These are phyloP conservation scores for Arthroderma sp. DNA, from an alignment of 2,329 filamentous ascomycete genomes.

Conservation along the genomic window DNA sequence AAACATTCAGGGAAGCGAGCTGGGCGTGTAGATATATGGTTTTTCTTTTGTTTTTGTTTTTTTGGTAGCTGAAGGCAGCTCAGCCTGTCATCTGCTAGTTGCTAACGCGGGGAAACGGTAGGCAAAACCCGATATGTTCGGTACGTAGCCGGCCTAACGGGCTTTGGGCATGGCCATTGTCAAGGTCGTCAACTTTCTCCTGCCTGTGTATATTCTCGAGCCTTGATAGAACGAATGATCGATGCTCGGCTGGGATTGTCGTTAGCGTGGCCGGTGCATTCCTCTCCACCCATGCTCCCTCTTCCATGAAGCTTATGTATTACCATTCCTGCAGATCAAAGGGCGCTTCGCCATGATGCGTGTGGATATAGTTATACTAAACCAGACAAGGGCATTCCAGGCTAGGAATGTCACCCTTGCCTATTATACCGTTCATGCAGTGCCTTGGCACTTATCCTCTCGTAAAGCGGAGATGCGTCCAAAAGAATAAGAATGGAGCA, in stretches of 20 bases:
- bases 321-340: constrained; percentile 3
- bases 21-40: too few relatives aligned
- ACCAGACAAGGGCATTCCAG: constrained; percentile 1
- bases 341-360: constrained; percentile 1
- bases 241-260: constrained; percentile 3
- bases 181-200: too few relatives aligned
- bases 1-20: too few relatives aligned
- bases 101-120: too few relatives aligned
- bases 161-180: too few relatives aligned
- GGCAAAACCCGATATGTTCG: too few relatives aligned
- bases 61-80: too few relatives aligned
- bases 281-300: too few relatives aligned
- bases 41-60: too few relatives aligned
- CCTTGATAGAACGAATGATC: constrained; percentile 1
- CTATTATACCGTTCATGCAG: background rate
- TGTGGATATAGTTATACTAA: constrained; percentile 2
- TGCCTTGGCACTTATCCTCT: constrained; percentile 1
- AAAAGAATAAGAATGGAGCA: background rate
- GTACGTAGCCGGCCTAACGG: too few relatives aligned
- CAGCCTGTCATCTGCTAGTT: too few relatives aligned
- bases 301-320: too few relatives aligned
- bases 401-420: constrained; percentile 1
- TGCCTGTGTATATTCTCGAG: background rate
- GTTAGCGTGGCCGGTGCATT: background rate
- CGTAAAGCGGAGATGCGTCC: constrained; percentile 1